A percentile compares a stretch with the other conserved stretches of the same genome.
Evolutionary conservation across 2,329 filamentous ascomycete species (phyloP).

Genomic region (Ophidiomyces ophidiicola): DNA sequence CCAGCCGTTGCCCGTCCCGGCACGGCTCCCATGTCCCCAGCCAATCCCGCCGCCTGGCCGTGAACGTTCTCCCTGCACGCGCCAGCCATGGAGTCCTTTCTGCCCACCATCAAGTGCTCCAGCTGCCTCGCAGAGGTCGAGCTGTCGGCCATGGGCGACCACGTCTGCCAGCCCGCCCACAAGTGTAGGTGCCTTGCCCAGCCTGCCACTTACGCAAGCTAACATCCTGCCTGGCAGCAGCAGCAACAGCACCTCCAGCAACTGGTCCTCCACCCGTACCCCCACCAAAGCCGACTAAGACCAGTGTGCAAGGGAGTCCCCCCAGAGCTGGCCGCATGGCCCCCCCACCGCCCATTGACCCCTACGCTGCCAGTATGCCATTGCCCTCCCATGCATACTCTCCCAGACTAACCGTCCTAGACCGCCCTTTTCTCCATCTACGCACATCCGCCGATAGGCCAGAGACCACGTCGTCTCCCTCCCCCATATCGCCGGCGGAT

Average conservation of each 20-base stretch:
- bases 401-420: constrained; percentile 17
- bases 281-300: constrained; percentile 4
- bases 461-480: constrained; percentile 38
- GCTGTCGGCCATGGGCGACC: constrained; percentile 76
- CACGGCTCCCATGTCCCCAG: constrained; percentile 2
- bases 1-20: too few species aligned
- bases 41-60: neutral
- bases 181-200: too few species aligned
- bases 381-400: neutral
- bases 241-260: neutral
- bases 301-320: constrained; percentile 5
- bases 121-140: constrained; percentile 65
- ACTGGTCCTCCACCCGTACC: constrained; percentile 17
- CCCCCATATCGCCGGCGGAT: constrained; percentile 25
- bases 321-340: constrained; percentile 35
- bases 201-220: too few species aligned
- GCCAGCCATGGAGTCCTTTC: constrained; percentile 51
- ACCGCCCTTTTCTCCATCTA: constrained; percentile 36
- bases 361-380: constrained; percentile 45
- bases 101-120: constrained; percentile 82
- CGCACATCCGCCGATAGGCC: too few species aligned
- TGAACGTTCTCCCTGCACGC: neutral
- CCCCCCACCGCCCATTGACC: constrained; percentile 45
- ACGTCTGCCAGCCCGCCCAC: constrained; percentile 47
- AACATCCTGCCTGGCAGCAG: neutral